These are phyloP conservation scores for Furcasterigmium furcatum DNA, from an alignment of 2,329 filamentous ascomycete genomes.

Conservation along the genomic window DNA sequence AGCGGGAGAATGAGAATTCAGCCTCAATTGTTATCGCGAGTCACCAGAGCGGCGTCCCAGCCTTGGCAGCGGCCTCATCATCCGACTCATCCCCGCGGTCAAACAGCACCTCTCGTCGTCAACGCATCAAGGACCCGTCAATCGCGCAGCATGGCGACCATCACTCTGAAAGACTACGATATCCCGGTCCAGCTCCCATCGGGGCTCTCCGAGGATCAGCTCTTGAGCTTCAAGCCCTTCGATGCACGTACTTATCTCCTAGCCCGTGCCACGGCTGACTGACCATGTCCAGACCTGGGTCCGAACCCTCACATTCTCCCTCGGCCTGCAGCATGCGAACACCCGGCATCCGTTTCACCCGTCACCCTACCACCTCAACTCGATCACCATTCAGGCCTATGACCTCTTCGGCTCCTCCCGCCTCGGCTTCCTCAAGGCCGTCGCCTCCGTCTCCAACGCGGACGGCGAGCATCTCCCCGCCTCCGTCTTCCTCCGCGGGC, in stretches of 20 bases:
- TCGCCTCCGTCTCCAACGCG: constrained; percentile 42
- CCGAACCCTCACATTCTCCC: constrained; percentile 39
- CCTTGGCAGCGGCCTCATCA: too few species aligned
- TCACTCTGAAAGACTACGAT: constrained; percentile 30
- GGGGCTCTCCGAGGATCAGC: constrained; percentile 38
- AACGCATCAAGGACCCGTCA: too few species aligned
- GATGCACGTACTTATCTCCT: constrained; percentile 29
- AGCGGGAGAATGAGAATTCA: too few species aligned
- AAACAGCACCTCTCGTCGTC: too few species aligned
- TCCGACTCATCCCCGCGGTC: too few species aligned
- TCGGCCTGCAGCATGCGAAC: constrained; percentile 36
- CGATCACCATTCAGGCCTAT: constrained; percentile 49
- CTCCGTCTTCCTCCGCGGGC: constrained; percentile 53
- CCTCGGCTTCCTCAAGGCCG: constrained; percentile 56
- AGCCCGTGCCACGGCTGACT: background rate
- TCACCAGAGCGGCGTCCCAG: too few species aligned
- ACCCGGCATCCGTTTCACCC: constrained; percentile 47
- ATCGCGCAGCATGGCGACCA: constrained; percentile 33
- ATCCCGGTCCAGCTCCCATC: constrained; percentile 40
- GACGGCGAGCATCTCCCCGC: constrained; percentile 49
- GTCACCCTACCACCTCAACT: constrained; percentile 49
- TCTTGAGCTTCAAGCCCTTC: constrained; percentile 47
- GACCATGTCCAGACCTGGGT: constrained; percentile 41
- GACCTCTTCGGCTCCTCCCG: constrained; percentile 45
- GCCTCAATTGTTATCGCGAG: too few species aligned